phyloP scores from a whole-genome alignment of 805 yeast species.

The Candida pseudofarinosa region DNA sequence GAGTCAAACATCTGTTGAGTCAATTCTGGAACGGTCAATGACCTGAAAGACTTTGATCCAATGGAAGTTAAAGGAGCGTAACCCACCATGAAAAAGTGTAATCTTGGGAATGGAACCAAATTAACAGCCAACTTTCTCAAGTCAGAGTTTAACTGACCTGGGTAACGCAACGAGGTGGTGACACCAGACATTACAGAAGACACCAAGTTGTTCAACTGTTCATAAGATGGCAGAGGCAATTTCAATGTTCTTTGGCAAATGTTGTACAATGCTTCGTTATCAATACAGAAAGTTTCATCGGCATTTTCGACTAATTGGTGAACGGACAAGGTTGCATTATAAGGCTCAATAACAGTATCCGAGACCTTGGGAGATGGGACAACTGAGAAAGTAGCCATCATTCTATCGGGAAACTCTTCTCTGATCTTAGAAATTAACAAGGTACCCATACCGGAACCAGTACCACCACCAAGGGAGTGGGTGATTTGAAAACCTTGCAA shows the following conservation, averaged over 20 bases:
- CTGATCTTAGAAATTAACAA: constrained; percentile 77
- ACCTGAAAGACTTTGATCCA: constrained; percentile 77
- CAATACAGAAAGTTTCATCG: constrained; percentile 92
- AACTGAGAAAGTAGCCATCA: constrained; percentile 94
- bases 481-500: constrained; percentile 91
- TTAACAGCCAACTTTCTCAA: constrained; percentile 90
- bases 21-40: constrained; percentile 83
- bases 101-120: constrained; percentile 91
- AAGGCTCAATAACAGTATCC: constrained; percentile 93
- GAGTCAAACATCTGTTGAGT: constrained; percentile 93
- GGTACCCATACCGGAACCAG: constrained; percentile 97
- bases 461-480: constrained; percentile 67
- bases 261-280: constrained; percentile 88
- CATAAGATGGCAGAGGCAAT: constrained; percentile 72
- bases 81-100: constrained; percentile 94
- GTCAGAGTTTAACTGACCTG: constrained; percentile 92
- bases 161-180: constrained; percentile 89
- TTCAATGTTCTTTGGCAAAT: constrained; percentile 85
- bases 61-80: constrained; percentile 87
- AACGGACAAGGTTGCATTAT: constrained; percentile 85
- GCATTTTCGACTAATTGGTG: constrained; percentile 89
- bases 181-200: constrained; percentile 94
- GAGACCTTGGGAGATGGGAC: constrained; percentile 89
- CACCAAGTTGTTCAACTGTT: constrained; percentile 76
- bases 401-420: constrained; percentile 92